Conservation (phyloP, 140 eudicot genomes). For the Senecio squalidus region DNA sequence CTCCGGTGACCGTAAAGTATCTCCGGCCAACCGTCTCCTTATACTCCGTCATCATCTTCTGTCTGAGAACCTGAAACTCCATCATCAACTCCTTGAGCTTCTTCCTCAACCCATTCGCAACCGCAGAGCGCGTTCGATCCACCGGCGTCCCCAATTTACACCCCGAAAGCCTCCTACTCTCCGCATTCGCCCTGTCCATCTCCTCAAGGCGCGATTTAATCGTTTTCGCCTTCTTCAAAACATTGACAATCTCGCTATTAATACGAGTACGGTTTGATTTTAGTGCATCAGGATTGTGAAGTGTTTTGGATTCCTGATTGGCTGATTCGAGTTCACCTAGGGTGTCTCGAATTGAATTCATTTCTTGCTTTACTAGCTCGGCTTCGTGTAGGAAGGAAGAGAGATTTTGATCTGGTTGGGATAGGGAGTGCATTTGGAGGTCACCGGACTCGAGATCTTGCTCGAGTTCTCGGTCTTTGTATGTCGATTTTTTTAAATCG, state of each 20-base stretch:
- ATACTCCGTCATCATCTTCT: conserved; percentile 81
- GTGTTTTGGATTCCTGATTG: conserved; percentile 55
- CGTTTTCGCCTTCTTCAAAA: conserved; percentile 54
- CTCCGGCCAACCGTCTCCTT: conserved; percentile 84
- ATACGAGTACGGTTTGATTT: conserved; percentile 42
- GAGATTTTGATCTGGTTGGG: conserved; percentile 53
- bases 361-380: conserved; percentile 60
- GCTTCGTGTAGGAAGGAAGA: conserved; percentile 71
- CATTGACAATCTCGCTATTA: conserved; percentile 46
- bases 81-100: conserved; percentile 85
- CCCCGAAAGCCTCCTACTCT: conserved; percentile 65
- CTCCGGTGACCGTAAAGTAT: conserved; percentile 86
- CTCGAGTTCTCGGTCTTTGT: conserved; percentile 70
- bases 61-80: conserved; percentile 83
- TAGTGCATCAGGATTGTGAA: conserved; percentile 68
- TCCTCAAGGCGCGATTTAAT: conserved; percentile 55
- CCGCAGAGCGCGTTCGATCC: conserved; percentile 67
- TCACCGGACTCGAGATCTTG: conserved; percentile 58
- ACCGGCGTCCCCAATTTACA: conserved; percentile 70
- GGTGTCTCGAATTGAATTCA: conserved; percentile 54
- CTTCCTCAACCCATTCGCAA: conserved; percentile 89
- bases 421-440: conserved; percentile 32
- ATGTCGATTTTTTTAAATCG: conserved; percentile 75
- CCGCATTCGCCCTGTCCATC: conserved; percentile 67
- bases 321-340: conserved; percentile 35